Conservation (phyloP, 805 yeast species). For the Kodamaea kakaduensis region DNA sequence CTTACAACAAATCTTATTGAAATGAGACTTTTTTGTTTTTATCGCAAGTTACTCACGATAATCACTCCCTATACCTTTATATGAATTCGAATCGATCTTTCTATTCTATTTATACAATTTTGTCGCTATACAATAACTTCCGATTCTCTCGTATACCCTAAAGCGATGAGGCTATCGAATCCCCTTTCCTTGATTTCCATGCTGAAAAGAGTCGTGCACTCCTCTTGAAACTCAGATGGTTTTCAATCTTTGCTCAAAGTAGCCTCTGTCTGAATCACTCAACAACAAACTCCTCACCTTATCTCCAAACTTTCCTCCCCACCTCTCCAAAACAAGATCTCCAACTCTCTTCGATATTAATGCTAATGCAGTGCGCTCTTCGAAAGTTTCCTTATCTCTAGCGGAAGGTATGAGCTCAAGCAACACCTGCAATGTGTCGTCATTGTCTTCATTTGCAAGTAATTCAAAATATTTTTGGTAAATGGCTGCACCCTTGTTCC, state of each 20-base stretch:
- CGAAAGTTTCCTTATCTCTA: slow-evolving; percentile 18
- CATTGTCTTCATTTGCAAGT: slow-evolving; percentile 13
- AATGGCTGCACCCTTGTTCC: slow-evolving; percentile 58
- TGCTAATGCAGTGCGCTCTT: slow-evolving; percentile 36
- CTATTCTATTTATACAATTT: no score
- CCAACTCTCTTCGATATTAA: slow-evolving; percentile 51
- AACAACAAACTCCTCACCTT: slow-evolving; percentile 14
- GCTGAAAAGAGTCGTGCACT: no score
- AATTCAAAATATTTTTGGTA: slow-evolving; percentile 48
- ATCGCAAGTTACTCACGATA: no score
- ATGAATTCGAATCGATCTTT: no score
- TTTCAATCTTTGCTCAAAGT: slow-evolving; percentile 14
- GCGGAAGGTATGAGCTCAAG: slow-evolving; percentile 44
- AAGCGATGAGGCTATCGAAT: no score
- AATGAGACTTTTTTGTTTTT: no score
- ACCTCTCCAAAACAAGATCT: slow-evolving; percentile 29
- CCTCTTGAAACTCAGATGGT: no score
- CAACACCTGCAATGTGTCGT: slow-evolving; percentile 33
- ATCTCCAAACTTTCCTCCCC: slow-evolving; percentile 8
- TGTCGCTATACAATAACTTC: no score
- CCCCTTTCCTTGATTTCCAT: no score
- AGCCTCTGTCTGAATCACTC: slow-evolving; percentile 20
- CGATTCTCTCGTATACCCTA: no score
- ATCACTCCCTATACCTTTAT: no score
- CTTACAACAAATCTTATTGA: no score